These are phyloP conservation scores for Leccinum aurantiacum DNA, from an alignment of 768 basidiomycete genomes.

Conservation along the genomic window DNA sequence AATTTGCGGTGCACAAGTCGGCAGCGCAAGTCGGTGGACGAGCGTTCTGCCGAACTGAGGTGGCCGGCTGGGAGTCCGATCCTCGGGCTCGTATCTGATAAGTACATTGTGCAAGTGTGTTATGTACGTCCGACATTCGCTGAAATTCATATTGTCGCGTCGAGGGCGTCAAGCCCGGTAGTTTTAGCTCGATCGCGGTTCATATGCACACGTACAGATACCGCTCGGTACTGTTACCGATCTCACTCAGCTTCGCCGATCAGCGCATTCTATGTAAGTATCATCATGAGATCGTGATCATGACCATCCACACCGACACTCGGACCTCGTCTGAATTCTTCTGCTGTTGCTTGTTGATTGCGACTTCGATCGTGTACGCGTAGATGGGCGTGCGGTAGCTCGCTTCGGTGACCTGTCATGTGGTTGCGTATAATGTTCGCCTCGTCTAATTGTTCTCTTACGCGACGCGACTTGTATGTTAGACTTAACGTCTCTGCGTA, in stretches of 20 bases:
- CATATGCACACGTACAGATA: not conserved
- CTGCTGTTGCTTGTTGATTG: not conserved
- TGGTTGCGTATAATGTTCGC: not conserved
- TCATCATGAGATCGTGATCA: not conserved
- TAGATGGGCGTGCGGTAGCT: not conserved
- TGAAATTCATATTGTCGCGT: not conserved
- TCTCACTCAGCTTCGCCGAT: conserved; percentile 23
- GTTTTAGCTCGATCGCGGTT: not conserved
- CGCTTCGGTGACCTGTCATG: not conserved
- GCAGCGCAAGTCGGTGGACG: not conserved
- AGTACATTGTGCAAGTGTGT: not conserved
- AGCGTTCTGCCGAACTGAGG: not conserved
- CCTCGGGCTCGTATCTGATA: not conserved
- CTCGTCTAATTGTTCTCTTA: not conserved
- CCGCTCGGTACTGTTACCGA: conserved; percentile 3
- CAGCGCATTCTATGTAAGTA: conserved; percentile 8
- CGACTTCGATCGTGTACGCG: no score
- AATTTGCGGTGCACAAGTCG: not conserved
- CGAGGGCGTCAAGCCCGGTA: not conserved
- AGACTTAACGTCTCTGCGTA: not conserved
- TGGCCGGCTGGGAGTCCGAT: not conserved
- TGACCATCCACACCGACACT: not conserved
- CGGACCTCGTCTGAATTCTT: not conserved
- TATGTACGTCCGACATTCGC: not conserved
- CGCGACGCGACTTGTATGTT: not conserved